Base-by-base conservation (phyloP, 108 stramenopile genomes). In the Ochromonas danica region DNA sequence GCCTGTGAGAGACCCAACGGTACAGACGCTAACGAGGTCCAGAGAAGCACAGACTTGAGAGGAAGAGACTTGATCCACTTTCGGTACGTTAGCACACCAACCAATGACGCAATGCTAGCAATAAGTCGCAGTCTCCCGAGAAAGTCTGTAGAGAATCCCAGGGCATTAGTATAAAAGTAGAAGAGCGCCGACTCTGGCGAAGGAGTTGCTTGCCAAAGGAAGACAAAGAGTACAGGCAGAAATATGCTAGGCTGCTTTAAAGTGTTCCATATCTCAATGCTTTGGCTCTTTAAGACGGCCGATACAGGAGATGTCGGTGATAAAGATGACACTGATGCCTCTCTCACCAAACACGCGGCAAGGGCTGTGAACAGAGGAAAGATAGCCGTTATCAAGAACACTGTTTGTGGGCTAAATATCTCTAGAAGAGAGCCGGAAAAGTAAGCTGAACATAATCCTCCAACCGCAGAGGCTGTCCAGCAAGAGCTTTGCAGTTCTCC, bases 161-260 rank as follows among this genome's bases (percentile, higher is more conserved):
- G 85, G n/a, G 94, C 93, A 79, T 95, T 87, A 0, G 94, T 95
- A 71, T 94, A 81, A 78, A 94, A 97, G 74, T 92, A 97, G 39
- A 97, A 87, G 84, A 94, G 93, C 25, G 96, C 96, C 10, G 92
- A 90, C 65, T 95, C 96, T 57, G 89, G 86, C 28, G 93, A 90
- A 35, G 96, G 96, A 27, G 95, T 96, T 2, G 94, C 90, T 87
- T 94, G 91, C 96, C 96, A 97, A 33, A 95, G 81, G 82, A 97
- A 94, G 28, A 97, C 70, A 78, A 95, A 97, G 0, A 94, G 79
- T 1, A 93, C 91, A 33, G 96, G 96, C 85, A 91, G 93, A 87
- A 88, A 95, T 57, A 97, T 92, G 25, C 87, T 82, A 25, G 90
- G 90, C 89, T 35, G 6, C 22, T 87, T 82, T 42, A 96, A 67